These are phyloP conservation scores for Dioszegia aurantiaca DNA, from an alignment of 768 basidiomycete genomes.

Conservation along the genomic window DNA sequence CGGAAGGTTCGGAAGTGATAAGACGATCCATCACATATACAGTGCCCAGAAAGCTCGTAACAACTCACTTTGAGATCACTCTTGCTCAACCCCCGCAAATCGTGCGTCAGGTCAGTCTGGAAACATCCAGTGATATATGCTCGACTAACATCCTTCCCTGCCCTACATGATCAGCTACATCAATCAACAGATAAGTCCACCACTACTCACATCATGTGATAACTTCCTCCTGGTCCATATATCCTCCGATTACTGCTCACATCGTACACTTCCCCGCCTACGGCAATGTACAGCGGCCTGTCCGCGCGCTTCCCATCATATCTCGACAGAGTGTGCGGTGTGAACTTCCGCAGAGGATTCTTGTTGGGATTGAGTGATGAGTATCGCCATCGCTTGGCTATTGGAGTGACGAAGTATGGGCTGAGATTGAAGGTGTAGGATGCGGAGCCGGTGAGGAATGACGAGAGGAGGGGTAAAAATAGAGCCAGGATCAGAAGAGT, in stretches of 20 bases:
- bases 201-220: conserved; percentile 51
- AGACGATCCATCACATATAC: too few relatives aligned
- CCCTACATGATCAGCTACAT: conserved; percentile 41
- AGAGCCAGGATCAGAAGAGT: conserved; percentile 47
- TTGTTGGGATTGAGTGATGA: conserved; percentile 58
- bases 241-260: conserved; percentile 70
- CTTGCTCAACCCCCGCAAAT: conserved; percentile 74
- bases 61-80: conserved; percentile 66
- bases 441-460: conserved; percentile 59
- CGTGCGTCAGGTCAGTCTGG: conserved; percentile 82
- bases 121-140: conserved; percentile 95
- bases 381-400: conserved; percentile 20
- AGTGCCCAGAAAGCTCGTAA: too few relatives aligned
- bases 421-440: conserved; percentile 28
- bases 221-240: conserved; percentile 80
- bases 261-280: conserved; percentile 90
- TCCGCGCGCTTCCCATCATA: conserved; percentile 69
- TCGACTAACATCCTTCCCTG: conserved; percentile 83
- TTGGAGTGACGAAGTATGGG: conserved; percentile 15
- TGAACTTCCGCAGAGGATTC: conserved; percentile 60
- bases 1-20: too few relatives aligned
- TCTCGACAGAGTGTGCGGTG: conserved; percentile 64
- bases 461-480: conserved; percentile 42
- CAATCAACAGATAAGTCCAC: neutral
- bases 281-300: conserved; percentile 79